Evolutionary conservation across 768 basidiomycete genomes (phyloP).

Genomic region (Mycena metata): DNA sequence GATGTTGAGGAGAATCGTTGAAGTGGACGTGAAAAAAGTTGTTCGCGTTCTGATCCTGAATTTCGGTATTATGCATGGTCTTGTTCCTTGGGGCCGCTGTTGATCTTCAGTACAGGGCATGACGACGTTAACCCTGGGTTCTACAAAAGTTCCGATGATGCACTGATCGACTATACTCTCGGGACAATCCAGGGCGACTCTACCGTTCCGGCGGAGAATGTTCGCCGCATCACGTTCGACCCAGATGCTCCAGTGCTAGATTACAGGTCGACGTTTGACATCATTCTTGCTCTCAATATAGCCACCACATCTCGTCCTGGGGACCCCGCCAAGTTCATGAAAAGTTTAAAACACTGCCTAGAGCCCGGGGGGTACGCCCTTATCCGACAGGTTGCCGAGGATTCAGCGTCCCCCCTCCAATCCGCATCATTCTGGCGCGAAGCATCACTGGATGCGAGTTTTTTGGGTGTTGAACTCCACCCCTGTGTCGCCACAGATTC

Average conservation of each 20-base stretch:
- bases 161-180: neutral
- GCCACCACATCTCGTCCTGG: neutral
- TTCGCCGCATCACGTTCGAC: constrained; percentile 1
- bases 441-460: neutral
- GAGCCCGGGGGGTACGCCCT: neutral
- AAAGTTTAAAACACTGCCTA: neutral
- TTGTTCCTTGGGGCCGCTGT: no score
- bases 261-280: neutral
- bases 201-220: neutral
- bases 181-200: neutral
- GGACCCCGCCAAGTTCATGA: neutral
- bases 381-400: neutral
- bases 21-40: no score
- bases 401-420: no score
- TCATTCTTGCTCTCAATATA: neutral
- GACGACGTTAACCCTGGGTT: no score
- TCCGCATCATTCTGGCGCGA: neutral
- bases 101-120: no score
- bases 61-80: no score
- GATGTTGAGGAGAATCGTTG: no score
- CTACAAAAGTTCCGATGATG: no score
- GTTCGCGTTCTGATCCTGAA: no score
- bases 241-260: neutral
- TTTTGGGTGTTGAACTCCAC: neutral
- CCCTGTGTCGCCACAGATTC: neutral